A percentile compares a stretch with the other conserved stretches of the same genome.
These are phyloP conservation scores for Peronospora destructor DNA, from an alignment of 352 stramenopile genomes.

Conservation along the genomic window DNA sequence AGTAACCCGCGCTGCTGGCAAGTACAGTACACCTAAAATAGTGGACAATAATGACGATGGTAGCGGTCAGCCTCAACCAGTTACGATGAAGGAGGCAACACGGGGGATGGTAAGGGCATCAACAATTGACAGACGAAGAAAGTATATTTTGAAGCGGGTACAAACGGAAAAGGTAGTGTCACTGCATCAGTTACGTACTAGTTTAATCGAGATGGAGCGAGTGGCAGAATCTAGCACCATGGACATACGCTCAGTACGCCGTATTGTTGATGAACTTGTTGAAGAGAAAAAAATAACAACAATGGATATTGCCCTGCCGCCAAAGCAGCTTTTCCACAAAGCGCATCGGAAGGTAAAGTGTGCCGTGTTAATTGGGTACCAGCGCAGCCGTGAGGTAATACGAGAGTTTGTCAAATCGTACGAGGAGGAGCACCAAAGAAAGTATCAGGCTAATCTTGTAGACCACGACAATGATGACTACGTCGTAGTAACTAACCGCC, in stretches of 20 bases:
- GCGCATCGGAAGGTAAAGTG: constrained; percentile 56
- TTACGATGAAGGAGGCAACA: constrained; percentile 50
- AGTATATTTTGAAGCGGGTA: constrained; percentile 55
- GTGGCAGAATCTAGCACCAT: constrained; percentile 34
- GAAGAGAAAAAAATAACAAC: constrained; percentile 38
- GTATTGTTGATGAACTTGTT: constrained; percentile 60
- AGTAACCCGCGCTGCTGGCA: constrained; percentile 22
- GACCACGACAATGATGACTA: constrained; percentile 52
- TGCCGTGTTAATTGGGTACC: constrained; percentile 46
- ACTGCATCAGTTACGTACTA: constrained; percentile 52
- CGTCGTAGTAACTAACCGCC: constrained; percentile 52
- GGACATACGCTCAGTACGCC: constrained; percentile 59
- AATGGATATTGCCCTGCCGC: constrained; percentile 62
- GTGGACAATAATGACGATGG: constrained; percentile 7
- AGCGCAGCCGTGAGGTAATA: constrained; percentile 45
- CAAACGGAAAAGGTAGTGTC: constrained; percentile 59
- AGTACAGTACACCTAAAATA: constrained; percentile 28
- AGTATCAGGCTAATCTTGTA: constrained; percentile 49
- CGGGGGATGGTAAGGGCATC: constrained; percentile 46
- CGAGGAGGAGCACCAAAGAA: constrained; percentile 56
- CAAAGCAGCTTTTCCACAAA: constrained; percentile 64
- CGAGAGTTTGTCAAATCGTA: constrained; percentile 55
- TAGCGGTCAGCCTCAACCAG: constrained; percentile 30
- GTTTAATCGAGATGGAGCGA: constrained; percentile 47
- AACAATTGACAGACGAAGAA: constrained; percentile 42